Evolutionary conservation across 345 rosid species (phyloP).

Genomic region (Populus pruinosa): DNA sequence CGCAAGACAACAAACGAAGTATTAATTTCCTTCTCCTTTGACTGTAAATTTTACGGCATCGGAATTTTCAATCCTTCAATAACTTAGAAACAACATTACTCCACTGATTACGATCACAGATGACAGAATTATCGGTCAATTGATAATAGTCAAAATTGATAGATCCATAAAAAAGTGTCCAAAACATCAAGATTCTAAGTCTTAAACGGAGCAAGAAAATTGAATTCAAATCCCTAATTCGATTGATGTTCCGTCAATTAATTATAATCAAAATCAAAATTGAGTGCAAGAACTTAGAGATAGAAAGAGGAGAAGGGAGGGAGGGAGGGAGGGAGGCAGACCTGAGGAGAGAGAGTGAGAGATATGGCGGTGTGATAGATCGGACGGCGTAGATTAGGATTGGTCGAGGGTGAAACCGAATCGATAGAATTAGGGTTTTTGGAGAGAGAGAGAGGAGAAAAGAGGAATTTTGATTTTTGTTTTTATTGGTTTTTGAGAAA

Average conservation of each 20-base stretch:
- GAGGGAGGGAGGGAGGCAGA: slow-evolving; percentile 1
- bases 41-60: no score
- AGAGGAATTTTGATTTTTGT: not conserved
- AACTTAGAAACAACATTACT: not conserved
- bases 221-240: not conserved
- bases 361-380: slow-evolving; percentile 15
- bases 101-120: not conserved
- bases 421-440: slow-evolving; percentile 47
- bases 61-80: not conserved
- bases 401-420: slow-evolving; percentile 52
- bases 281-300: not conserved
- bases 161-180: slow-evolving; percentile 1
- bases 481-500: not conserved
- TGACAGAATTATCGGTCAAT: not conserved
- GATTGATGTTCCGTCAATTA: not conserved
- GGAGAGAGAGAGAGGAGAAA: slow-evolving; percentile 4
- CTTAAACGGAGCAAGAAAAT: not conserved
- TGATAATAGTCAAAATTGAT: not conserved
- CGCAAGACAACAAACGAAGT: not conserved
- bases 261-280: not conserved
- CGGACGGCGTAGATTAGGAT: slow-evolving; percentile 24
- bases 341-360: not conserved
- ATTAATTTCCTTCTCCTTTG: not conserved
- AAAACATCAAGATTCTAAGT: not conserved
- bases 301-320: not conserved